Evolutionary conservation across 495 filamentous ascomycete genomes (phyloP), one percentile per base, ranked within the genome.

Genomic region (Penicillium samsonianum): DNA sequence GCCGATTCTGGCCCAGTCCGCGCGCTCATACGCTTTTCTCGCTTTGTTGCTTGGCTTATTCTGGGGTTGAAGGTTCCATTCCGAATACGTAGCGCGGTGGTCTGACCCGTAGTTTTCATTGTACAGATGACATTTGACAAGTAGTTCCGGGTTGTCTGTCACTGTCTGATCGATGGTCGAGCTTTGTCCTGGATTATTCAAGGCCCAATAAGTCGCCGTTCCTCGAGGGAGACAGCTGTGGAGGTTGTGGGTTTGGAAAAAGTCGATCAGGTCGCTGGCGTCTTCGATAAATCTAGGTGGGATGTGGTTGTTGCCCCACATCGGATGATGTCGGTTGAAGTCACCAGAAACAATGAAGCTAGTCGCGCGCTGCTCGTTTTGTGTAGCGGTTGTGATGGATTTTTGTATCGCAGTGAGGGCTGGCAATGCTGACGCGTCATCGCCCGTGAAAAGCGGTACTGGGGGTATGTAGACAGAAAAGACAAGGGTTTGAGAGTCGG

Each of bases 1-100:
- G 14, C 64, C 56, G 17, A 68, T 65, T 43, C 55, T 62, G 9
- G 10, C 3, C 66, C 48, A 71, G 38, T 71, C 55, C 7, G 59
- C 64, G 5, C 62, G 58, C 14, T 67, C 57, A 19, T 72, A 68
- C 4, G 54, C 65, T 42, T 62, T 64, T 38, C 38, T 65, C 9
- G 35, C 12, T 35, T 66, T 63, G 2, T 23, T 46, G 16, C 14
- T 60, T 33, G 50, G 44, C 3, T 22, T 57, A 23, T 43, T n/a
- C 30, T 57, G 22, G 28, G 58, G 0, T 38, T 53, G 40, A 0
- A 71, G 51, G 40, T 51, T 55, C 66, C 54, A 72, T 57, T 69
- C 64, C 19, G 35, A 65, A 40, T 64, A 67, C 2, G 38, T 60
- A 12, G 3, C 55, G 9, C 38, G 43, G 33, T 67, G 55, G 48